Conservation (phyloP, 345 rosid species). For the Eucalyptus grandis region DNA sequence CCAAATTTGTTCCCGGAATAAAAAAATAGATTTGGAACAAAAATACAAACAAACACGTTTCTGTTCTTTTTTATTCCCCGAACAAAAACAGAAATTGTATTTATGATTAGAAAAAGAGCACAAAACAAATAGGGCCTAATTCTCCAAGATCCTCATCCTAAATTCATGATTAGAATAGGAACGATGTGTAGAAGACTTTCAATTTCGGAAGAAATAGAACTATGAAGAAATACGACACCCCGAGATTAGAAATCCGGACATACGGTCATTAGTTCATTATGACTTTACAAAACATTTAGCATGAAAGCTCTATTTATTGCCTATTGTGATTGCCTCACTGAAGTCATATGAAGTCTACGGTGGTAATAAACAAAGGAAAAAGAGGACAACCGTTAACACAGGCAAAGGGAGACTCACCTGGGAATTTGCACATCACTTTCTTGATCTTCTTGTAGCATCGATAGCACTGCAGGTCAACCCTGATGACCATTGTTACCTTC, state of each 20-base stretch:
- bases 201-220: background rate
- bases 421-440: slow-evolving; percentile 15
- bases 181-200: background rate
- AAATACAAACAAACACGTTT: too few species aligned
- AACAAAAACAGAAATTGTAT: too few species aligned
- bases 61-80: too few species aligned
- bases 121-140: too few species aligned
- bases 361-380: slow-evolving; percentile 1
- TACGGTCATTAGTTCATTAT: background rate
- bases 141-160: background rate
- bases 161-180: background rate
- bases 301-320: background rate
- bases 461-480: slow-evolving; percentile 16
- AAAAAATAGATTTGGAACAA: too few species aligned
- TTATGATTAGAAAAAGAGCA: too few species aligned
- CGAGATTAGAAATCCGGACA: background rate
- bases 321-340: background rate
- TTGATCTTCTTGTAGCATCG: slow-evolving; percentile 26
- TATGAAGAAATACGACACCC: background rate
- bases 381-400: slow-evolving; percentile 15
- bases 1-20: too few species aligned
- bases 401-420: slow-evolving; percentile 3
- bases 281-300: background rate
- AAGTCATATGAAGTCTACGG: background rate
- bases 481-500: slow-evolving; percentile 16